A percentile compares a stretch with the other conserved stretches of the same genome.
Evolutionary conservation across 805 yeast genomes (phyloP).

Genomic region (Monosporozyma servazzii): DNA sequence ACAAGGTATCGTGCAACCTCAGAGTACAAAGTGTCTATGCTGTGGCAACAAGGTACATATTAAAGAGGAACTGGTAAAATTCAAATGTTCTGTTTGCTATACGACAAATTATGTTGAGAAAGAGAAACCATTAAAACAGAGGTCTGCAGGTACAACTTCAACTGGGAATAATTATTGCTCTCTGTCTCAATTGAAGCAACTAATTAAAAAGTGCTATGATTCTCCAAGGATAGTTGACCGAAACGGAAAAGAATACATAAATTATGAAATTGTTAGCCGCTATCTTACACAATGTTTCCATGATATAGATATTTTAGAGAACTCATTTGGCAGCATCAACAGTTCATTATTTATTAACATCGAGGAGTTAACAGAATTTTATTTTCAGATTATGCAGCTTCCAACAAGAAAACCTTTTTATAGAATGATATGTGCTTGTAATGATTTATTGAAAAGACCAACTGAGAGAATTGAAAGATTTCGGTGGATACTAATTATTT

Average conservation of each 20-base stretch:
- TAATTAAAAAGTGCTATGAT: constrained; percentile 4
- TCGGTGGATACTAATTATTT: constrained; percentile 52
- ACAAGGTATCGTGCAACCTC: background rate
- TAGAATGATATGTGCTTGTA: constrained; percentile 43
- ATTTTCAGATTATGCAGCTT: constrained; percentile 36
- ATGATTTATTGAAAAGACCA: constrained; percentile 45
- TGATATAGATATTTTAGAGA: constrained; percentile 39
- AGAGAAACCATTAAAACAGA: background rate
- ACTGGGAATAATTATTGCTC: constrained; percentile 2
- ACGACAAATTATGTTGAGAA: constrained; percentile 32
- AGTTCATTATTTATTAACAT: constrained; percentile 34
- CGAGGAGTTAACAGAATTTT: constrained; percentile 39
- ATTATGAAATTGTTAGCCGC: constrained; percentile 40
- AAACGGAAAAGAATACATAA: background rate
- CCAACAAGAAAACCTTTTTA: constrained; percentile 57
- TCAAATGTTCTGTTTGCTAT: constrained; percentile 55
- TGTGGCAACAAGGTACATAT: constrained; percentile 39
- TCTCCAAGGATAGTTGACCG: background rate
- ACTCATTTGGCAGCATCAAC: constrained; percentile 37
- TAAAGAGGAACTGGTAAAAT: constrained; percentile 32
- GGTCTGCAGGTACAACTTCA: background rate
- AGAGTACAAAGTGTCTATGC: constrained; percentile 32
- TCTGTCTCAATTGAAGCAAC: constrained; percentile 2
- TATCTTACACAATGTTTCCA: constrained; percentile 41
- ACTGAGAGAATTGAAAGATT: constrained; percentile 24